Evolutionary conservation across 345 rosid genomes (phyloP).

Genomic region (Gossypioides kirkii): DNA sequence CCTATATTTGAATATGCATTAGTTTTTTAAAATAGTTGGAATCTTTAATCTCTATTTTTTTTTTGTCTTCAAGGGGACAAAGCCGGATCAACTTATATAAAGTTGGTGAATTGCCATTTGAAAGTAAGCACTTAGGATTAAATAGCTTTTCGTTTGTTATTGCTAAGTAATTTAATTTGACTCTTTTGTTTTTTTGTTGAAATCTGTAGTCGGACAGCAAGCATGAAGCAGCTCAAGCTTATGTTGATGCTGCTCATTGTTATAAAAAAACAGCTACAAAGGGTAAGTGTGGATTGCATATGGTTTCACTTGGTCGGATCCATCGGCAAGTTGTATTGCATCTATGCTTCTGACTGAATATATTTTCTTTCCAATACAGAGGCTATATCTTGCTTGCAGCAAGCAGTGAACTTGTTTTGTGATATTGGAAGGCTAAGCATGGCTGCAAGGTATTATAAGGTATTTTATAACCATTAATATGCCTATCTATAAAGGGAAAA

Average conservation of each 20-base stretch:
- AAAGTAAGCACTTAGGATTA: constrained; percentile 29
- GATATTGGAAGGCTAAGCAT: constrained; percentile 94
- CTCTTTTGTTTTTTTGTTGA: neutral
- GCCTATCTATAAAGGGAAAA: neutral
- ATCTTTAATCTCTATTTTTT: no score
- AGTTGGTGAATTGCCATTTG: constrained; percentile 52
- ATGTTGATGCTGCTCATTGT: constrained; percentile 65
- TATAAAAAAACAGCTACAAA: constrained; percentile 50
- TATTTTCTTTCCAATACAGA: constrained; percentile 12
- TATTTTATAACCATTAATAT: constrained; percentile 17
- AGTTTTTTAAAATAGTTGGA: neutral
- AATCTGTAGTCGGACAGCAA: constrained; percentile 57
- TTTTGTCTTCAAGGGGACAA: constrained; percentile 72
- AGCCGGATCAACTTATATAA: constrained; percentile 53
- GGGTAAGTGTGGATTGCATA: constrained; percentile 31
- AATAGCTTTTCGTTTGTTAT: neutral
- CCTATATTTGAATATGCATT: no score
- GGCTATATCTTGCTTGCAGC: constrained; percentile 80
- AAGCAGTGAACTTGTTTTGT: constrained; percentile 71
- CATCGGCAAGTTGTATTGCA: neutral
- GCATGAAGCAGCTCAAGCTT: constrained; percentile 68
- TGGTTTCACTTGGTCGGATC: neutral
- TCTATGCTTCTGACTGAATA: neutral
- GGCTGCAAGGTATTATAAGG: constrained; percentile 99
- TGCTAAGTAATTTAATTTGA: neutral